phyloP scores from a whole-genome alignment of 2,329 filamentous ascomycete genomes.

The Saccharata proteae region DNA sequence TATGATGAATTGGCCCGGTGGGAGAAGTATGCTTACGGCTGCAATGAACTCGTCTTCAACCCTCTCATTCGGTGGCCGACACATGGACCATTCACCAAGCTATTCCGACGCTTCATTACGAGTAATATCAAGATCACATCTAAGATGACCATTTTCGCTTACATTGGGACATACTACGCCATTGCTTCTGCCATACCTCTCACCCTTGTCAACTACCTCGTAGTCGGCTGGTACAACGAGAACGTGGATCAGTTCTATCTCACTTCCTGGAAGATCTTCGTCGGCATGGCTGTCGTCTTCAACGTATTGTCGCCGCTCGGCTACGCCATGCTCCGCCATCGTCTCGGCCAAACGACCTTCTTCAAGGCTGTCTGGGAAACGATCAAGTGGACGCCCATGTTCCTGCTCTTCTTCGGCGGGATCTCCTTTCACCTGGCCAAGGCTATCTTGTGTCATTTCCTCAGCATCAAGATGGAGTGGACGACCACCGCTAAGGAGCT shows the following conservation, averaged over 20 bases:
- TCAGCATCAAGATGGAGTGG: conserved; percentile 9
- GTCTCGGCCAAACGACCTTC: conserved; percentile 8
- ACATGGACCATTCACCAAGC: conserved; percentile 8
- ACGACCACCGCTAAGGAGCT: conserved; percentile 8
- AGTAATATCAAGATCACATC: conserved; percentile 10
- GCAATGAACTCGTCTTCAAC: conserved; percentile 11
- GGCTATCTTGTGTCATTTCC: conserved; percentile 10
- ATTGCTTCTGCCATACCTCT: conserved; percentile 9
- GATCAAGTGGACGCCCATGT: conserved; percentile 11
- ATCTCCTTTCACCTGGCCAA: conserved; percentile 10
- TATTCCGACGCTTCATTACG: conserved; percentile 10
- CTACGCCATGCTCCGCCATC: conserved; percentile 11
- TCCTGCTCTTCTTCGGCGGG: conserved; percentile 11
- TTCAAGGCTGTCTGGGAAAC: conserved; percentile 9
- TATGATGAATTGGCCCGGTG: conserved; percentile 11
- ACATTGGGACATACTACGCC: conserved; percentile 11
- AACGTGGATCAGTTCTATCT: conserved; percentile 11
- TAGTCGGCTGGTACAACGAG: conserved; percentile 10
- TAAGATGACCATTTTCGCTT: conserved; percentile 11
- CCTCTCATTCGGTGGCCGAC: conserved; percentile 8
- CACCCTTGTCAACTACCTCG: conserved; percentile 10
- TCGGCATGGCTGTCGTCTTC: conserved; percentile 10
- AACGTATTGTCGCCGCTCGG: conserved; percentile 6
- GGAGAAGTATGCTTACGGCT: conserved; percentile 12
- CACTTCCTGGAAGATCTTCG: conserved; percentile 9